Base-by-base conservation (phyloP, 805 yeast genomes). In the Pichia californica region DNA sequence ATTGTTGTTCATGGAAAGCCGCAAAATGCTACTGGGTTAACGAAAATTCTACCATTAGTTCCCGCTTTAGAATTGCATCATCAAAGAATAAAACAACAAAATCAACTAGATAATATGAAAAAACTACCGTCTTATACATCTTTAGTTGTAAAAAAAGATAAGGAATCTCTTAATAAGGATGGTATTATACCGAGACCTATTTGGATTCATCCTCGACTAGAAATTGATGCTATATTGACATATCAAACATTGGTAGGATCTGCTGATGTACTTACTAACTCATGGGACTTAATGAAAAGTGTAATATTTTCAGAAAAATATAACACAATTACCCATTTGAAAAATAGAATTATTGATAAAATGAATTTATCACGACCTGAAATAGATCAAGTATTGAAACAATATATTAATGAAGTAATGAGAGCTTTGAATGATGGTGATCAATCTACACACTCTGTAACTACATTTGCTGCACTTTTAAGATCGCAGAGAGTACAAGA, bases 121-220 rank as follows among this genome's bases (percentile, higher is more conserved):
- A 31, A 26, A 16, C n/a, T 38, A 13, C 5, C n/a, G 5, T 16
- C 26, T 11, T 13, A 14, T 5, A 5, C 16, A 7, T n/a, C 30
- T 18, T 4, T 15, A 13, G 19, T 38, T 16, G 31, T 4, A 19
- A 35, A 18, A 19, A 14, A 27, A 20, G n/a, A 11, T 7, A 33
- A 5, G 13, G 5, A 21, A 20, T 21, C 15, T 15, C 3, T n/a
- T n/a, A n/a, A 32, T 14, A 15, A 44, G 9, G 53, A 53, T 40
- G 44, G 44, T 19, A 39, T 54, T 28, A 26, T 53, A n/a, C 57
- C 63, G 3, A 51, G 57, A 36, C 46, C 56, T 31, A 47, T 64
- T 13, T 64, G 68, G 69, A 57, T 64, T 21, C 66, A 63, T 44
- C 61, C 63, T 16, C 49, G 61, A 20, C 44, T 64, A 40, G 52